Base-by-base conservation (phyloP, 2,329 filamentous ascomycete species). In the Fusarium sp. region DNA sequence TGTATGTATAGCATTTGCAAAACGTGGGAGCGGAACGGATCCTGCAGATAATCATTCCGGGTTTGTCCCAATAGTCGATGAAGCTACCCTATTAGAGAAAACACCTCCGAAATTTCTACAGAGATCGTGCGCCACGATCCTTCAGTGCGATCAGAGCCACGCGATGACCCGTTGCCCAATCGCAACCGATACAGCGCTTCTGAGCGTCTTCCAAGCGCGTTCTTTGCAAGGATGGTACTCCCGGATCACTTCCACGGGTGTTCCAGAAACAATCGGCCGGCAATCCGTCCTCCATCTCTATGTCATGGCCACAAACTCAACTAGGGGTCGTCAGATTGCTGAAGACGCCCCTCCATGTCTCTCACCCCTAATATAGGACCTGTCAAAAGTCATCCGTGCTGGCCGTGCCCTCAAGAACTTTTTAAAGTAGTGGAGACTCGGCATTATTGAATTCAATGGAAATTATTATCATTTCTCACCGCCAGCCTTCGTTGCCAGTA, bases 261-360 rank as follows among this genome's bases (percentile, higher is more conserved):
- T 74, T 74, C 72, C 53, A 73, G 72, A 74, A 74, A 62, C 57
- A 70, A 60, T 71, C 71, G 65, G 72, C 62, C 62, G 65, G 62
- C 56, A 69, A 46, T 45, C 63, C 53, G 34, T 53, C 34, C 9
- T 26, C 42, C 23, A 55, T 37, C 52, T 55, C 42, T 34, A 55
- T 46, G 40, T 30, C 12, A 31, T 31, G 37, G 23, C 18, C 23
- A 37, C 42, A 26, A 42, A 18, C 15, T 31, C 40, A 28, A 40
- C 55, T 49, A 41, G 61, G 53, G 41, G 55, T 46, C 30, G 45
- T 36, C 30, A 59, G 50, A 57, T 58, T 63, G 41, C 49, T 50
- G 26, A 45, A 57, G 36, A 45, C 46, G 42, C 58, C 60, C 64
- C 54, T 41, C 49, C 55, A 47, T 45, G 30, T 30, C 30, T 18